Conservation (phyloP, 345 rosid species). For the Gossypium sturtianum region DNA sequence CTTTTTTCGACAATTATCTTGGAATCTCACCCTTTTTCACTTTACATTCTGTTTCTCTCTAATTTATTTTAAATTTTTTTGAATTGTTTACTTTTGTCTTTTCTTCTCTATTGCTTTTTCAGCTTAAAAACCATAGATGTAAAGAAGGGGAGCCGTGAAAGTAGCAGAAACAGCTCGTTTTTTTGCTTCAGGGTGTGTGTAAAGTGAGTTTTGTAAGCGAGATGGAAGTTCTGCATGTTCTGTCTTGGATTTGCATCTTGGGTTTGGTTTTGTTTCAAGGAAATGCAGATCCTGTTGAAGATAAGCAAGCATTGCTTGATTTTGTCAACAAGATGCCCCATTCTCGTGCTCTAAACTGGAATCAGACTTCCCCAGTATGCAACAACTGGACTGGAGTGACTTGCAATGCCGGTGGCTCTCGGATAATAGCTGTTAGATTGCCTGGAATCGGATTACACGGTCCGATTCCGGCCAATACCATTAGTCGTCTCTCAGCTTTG, state of each 20-base stretch:
- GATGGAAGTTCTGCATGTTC: slow-evolving; percentile 28
- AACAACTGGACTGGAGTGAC: slow-evolving; percentile 67
- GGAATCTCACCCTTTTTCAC: slow-evolving; percentile 36
- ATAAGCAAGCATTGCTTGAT: slow-evolving; percentile 67
- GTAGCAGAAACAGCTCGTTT: slow-evolving; percentile 52
- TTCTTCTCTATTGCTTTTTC: slow-evolving; percentile 7
- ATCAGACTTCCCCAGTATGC: slow-evolving; percentile 44
- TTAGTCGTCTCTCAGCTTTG: slow-evolving; percentile 64
- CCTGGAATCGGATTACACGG: slow-evolving; percentile 82
- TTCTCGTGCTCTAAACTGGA: slow-evolving; percentile 61
- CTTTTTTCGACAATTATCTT: slow-evolving; percentile 48
- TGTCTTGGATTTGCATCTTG: slow-evolving; percentile 32
- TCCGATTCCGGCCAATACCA: slow-evolving; percentile 60
- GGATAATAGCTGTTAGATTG: slow-evolving; percentile 57
- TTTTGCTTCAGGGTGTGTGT: slow-evolving; percentile 15
- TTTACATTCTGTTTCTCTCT: slow-evolving; percentile 34
- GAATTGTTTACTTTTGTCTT: slow-evolving; percentile 13
- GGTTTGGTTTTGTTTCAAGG: slow-evolving; percentile 28
- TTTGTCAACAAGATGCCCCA: slow-evolving; percentile 41
- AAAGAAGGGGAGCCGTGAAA: not conserved
- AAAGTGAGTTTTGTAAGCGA: not conserved
- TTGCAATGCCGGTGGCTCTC: slow-evolving; percentile 52
- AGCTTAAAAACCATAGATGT: slow-evolving; percentile 18
- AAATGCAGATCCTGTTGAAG: slow-evolving; percentile 52
- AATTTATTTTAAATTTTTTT: slow-evolving; percentile 16